Evolutionary conservation across 73 alveolate species (phyloP).

Genomic region (Urostyla sp.): DNA sequence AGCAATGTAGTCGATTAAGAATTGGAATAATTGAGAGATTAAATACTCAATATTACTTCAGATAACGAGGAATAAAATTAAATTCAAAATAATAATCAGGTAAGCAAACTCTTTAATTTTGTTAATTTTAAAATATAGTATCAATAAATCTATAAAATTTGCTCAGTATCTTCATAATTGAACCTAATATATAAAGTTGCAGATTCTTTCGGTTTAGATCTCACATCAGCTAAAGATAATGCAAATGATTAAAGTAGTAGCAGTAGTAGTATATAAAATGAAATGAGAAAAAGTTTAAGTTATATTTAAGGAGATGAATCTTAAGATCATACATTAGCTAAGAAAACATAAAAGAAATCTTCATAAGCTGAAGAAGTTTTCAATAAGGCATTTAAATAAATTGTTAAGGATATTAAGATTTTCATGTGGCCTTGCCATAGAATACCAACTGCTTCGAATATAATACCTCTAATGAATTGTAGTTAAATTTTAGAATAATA

Average conservation of each 20-base stretch:
- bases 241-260: constrained; percentile 24
- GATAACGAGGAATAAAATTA: neutral
- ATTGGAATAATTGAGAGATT: constrained; percentile 28
- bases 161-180: constrained; percentile 19
- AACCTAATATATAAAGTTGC: constrained; percentile 7
- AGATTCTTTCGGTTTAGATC: constrained; percentile 27
- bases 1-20: constrained; percentile 16
- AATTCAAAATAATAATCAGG: neutral
- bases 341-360: constrained; percentile 3
- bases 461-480: constrained; percentile 43
- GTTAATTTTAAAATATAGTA: too few species aligned
- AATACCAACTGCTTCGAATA: constrained; percentile 23
- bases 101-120: too few species aligned
- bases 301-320: neutral
- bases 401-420: constrained; percentile 12
- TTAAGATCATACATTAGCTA: neutral
- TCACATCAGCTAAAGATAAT: constrained; percentile 29
- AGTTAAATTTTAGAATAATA: constrained; percentile 28
- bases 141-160: too few species aligned
- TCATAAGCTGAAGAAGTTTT: constrained; percentile 30
- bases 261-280: neutral
- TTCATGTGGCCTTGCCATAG: constrained; percentile 48
- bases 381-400: constrained; percentile 26
- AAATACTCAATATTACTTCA: constrained; percentile 21
- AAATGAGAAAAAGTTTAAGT: constrained; percentile 5